Conservation (phyloP, 2,329 filamentous ascomycete genomes). For the Ustulina deusta region DNA sequence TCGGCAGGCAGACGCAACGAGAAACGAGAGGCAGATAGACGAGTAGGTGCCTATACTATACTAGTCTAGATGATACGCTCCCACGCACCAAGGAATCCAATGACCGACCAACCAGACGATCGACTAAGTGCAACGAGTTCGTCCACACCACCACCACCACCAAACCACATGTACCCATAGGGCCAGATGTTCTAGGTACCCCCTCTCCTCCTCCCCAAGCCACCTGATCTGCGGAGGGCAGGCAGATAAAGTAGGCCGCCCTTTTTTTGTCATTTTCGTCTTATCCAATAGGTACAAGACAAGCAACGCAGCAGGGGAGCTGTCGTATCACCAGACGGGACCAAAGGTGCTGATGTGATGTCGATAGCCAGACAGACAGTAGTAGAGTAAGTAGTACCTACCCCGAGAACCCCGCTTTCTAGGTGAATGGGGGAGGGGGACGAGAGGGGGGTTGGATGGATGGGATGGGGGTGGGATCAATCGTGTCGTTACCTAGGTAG, state of each 20-base stretch:
- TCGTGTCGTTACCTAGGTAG: neutral
- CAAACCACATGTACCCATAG: no score
- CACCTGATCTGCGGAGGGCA: slow-evolving; percentile 16
- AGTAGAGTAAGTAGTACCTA: neutral
- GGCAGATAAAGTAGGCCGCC: neutral
- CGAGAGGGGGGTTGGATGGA: neutral
- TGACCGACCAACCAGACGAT: slow-evolving; percentile 32
- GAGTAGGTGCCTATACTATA: no score
- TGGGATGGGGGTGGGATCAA: neutral
- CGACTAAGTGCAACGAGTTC: slow-evolving; percentile 8
- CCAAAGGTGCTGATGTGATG: neutral
- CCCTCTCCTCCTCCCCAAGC: neutral
- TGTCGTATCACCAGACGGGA: slow-evolving; percentile 30
- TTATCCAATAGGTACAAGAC: slow-evolving; percentile 20
- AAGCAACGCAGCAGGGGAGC: slow-evolving; percentile 3
- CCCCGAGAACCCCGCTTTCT: slow-evolving; percentile 30
- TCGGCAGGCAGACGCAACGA: no score
- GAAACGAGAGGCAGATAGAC: no score
- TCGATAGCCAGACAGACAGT: neutral
- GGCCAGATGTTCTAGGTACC: neutral
- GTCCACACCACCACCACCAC: slow-evolving; percentile 19
- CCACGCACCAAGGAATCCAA: slow-evolving; percentile 28
- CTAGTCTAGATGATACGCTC: neutral
- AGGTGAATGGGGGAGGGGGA: slow-evolving; percentile 9
- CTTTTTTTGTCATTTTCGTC: neutral